Evolutionary conservation across 1,284 basidiomycete genomes (phyloP), one percentile per base, ranked within the genome.

Genomic region (Cutaneotrichosporon sp.): DNA sequence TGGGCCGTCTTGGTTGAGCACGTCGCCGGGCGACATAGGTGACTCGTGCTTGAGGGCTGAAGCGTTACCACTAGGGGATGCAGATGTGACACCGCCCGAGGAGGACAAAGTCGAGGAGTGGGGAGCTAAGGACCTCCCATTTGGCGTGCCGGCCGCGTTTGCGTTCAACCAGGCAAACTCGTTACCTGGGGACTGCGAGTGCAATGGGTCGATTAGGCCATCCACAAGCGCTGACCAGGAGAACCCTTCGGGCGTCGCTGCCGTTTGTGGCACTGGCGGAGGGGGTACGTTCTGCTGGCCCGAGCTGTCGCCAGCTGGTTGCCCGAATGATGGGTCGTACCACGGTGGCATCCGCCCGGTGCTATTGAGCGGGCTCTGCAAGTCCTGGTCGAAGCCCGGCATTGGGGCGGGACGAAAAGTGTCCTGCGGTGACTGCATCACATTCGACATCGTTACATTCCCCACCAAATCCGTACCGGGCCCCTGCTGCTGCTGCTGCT

Each of bases 221-320:
- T 59, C 57, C 32, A 59, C 57, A 22, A 59, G 53, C 5, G 52
- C 53, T 17, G 50, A 52, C 57, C 57, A 59, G 26, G 57, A 52
- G 11, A 59, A 55, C 8, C 35, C 41, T 10, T 52, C 50, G 14
- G 46, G 46, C 2, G 37, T 38, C 14, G 34, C 24, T 10, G 31
- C 29, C n/a, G 43, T 25, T 29, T 31, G 29, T 20, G 43, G 14
- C 5, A 24, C 20, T 12, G 43, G 20, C 9, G 46, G 12, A 9
- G 34, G 10, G n/a, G n/a, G 48, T 2, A 32, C 14, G 31, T 43
- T 39, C 39, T 29, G 22, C 33, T 27, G 41, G 7, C 41, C 41
- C 26, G 14, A 27, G 32, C 44, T 29, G 16, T 27, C 19, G 11
- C 44, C 49, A 4, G 42, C 6, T 8, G 42, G 20, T 16, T 37